Evolutionary conservation across 2,329 filamentous ascomycete species (phyloP), one percentile per base, ranked within the genome.

Genomic region (Davidsoniella australis): DNA sequence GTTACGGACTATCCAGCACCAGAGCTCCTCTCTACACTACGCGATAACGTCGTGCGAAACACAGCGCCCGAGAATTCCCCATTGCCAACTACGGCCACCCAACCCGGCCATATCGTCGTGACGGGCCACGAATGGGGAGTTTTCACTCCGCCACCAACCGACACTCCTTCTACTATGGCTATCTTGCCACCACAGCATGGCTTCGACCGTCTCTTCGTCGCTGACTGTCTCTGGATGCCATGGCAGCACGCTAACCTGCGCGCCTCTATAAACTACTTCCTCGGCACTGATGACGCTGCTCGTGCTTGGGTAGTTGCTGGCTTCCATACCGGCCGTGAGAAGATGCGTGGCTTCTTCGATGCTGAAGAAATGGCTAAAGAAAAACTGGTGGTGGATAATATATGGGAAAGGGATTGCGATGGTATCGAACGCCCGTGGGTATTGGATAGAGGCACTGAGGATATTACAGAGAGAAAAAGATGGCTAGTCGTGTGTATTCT

Each of bases 171-270:
- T 33, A 33, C 29, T 33, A 33, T 12, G 8, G 4, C 20, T 6
- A 58, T 64, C 33, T 20, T 56, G 57, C 47, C 47, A 51, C 23
- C 55, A 48, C 56, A 56, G 38, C 62, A 62, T 52, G 59, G 58
- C 1, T 84, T 78, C 58, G 75, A 75, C 42, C 71, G 78, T 51
- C 67, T 86, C 39, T 63, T 85, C n/a, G 77, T 76, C 0, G 78
- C 79, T 54, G 81, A 86, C 62, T 85, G 81, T 58, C 69, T 83
- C 50, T 86, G 82, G 81, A 84, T 85, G 78, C 73, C 76, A 1
- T 72, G 71, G 66, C 73, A 85, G 65, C 82, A 86, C 61, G 68
- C 63, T n/a, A 81, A 78, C 60, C 68, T 86, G 23, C 70, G 71
- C 43, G 62, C 59, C 40, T 82, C 78, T 20, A 75, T 85, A 58